Base-by-base conservation (phyloP, 2,329 filamentous ascomycete genomes). In the Monosporascus sp. region DNA sequence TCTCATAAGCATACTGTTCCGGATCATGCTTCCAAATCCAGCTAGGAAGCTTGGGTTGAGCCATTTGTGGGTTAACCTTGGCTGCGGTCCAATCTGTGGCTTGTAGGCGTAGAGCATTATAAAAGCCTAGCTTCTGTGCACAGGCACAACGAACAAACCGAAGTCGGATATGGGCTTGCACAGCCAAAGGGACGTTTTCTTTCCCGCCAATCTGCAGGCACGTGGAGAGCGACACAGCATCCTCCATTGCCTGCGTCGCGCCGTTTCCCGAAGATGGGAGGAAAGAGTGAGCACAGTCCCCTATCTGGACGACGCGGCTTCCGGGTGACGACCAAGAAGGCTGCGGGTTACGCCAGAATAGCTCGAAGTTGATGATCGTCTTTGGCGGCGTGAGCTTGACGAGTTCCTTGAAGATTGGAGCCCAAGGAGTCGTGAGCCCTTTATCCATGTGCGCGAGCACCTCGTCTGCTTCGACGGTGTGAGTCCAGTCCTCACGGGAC, bases 161-260 rank as follows among this genome's bases (percentile, higher is more conserved):
- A 52, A 72, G 62, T 31, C 69, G 67, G 47, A 69, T 65, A 57
- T 73, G 69, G 18, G 69, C 65, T 15, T 65, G 65, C 8, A 70
- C 65, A 2, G 70, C 64, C 20, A 69, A 54, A 0, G 67, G 60
- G 11, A 69, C 59, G 44, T 66, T 61, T 6, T 62, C 57, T 51
- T 67, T 64, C 3, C 68, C 68, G 14, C 63, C 68, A 3, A 72
- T 56, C 57, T 72, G 68, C 5, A 73, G 67, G 44, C 70, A 69
- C 3, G 67, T 57, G 2, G 71, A 70, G 2, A 74, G 56, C 5
- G 68, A 71, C 27, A 71, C 59, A 17, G 70, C 71, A 53, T 75
- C 73, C 50, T 75, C 73, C 37, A 75, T 72, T 1, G 71, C 72
- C 59, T 73, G 72, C 2, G 69, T 74, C 7, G 72, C 72, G 2